Conservation (phyloP, 139 green algal species). For the Chlamydomonas incerta region DNA sequence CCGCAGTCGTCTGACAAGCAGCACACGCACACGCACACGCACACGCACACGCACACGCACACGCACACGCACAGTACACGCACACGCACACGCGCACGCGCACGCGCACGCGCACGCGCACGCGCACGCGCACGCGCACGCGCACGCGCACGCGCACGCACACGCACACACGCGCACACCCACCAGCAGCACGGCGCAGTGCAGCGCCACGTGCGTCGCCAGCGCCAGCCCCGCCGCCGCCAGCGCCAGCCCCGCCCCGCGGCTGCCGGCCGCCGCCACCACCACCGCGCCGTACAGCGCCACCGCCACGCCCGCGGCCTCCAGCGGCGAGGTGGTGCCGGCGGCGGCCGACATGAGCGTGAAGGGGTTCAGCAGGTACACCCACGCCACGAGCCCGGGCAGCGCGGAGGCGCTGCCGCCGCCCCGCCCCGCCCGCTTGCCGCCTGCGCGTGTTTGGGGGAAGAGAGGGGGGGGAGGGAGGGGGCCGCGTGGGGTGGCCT, state of each 20-base stretch:
- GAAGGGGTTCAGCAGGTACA: slow-evolving; percentile 70
- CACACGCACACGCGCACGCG: not conserved
- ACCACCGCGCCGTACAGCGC: slow-evolving; percentile 27
- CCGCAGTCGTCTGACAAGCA: too few species aligned
- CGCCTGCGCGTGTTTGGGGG: too few species aligned
- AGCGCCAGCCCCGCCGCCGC: slow-evolving; percentile 45
- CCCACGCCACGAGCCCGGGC: not conserved
- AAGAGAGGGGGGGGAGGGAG: too few species aligned
- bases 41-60: too few species aligned
- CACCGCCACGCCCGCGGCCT: slow-evolving; percentile 50
- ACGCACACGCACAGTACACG: too few species aligned
- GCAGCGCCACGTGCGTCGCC: slow-evolving; percentile 54
- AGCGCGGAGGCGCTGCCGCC: not conserved
- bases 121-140: too few species aligned
- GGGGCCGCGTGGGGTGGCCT: too few species aligned
- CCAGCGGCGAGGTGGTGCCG: slow-evolving; percentile 51
- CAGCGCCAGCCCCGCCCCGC: not conserved
- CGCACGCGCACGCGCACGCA: too few species aligned
- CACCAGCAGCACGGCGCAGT: slow-evolving; percentile 62
- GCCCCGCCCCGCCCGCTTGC: not conserved
- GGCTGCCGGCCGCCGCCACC: too few species aligned
- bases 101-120: not conserved
- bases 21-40: too few species aligned
- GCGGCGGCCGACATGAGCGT: slow-evolving; percentile 43
- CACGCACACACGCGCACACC: not conserved